phyloP scores from a whole-genome alignment of 768 basidiomycete genomes.

The Lentinula edodes region DNA sequence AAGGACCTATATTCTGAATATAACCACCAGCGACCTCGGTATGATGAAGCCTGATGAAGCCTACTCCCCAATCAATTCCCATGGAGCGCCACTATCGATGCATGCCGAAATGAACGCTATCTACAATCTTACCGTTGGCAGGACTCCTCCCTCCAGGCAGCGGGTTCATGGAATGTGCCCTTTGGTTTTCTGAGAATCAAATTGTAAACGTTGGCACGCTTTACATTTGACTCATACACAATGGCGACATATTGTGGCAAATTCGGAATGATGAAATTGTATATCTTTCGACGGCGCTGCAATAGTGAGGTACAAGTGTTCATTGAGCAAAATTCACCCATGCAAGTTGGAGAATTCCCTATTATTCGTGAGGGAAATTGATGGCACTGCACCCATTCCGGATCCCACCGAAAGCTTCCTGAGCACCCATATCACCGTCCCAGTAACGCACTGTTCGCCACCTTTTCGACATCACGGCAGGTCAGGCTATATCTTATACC shows the following conservation, averaged over 20 bases:
- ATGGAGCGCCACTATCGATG: constrained; percentile 39
- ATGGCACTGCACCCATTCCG: too few relatives aligned
- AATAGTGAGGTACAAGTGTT: too few relatives aligned
- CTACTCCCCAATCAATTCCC: constrained; percentile 23
- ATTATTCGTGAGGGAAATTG: too few relatives aligned
- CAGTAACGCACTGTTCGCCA: constrained; percentile 19
- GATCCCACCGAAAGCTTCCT: too few relatives aligned
- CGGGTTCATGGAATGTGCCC: constrained; percentile 31
- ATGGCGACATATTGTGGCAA: too few relatives aligned
- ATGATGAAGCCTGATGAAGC: constrained; percentile 40
- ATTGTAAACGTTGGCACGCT: too few relatives aligned
- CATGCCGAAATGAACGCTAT: constrained; percentile 45
- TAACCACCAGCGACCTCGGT: constrained; percentile 53
- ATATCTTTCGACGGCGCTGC: too few relatives aligned
- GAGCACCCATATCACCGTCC: not conserved
- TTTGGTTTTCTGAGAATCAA: too few relatives aligned
- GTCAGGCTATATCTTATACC: constrained; percentile 75
- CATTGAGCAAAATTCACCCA: too few relatives aligned
- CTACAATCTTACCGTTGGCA: constrained; percentile 49
- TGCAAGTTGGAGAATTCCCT: too few relatives aligned
- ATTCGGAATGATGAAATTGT: too few relatives aligned
- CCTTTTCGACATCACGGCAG: constrained; percentile 75
- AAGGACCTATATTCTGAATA: constrained; percentile 47
- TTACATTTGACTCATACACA: too few relatives aligned
- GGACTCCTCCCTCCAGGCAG: constrained; percentile 47